Evolutionary conservation across 2,329 filamentous ascomycete species (phyloP).

Genomic region (Botrytis deweyae): DNA sequence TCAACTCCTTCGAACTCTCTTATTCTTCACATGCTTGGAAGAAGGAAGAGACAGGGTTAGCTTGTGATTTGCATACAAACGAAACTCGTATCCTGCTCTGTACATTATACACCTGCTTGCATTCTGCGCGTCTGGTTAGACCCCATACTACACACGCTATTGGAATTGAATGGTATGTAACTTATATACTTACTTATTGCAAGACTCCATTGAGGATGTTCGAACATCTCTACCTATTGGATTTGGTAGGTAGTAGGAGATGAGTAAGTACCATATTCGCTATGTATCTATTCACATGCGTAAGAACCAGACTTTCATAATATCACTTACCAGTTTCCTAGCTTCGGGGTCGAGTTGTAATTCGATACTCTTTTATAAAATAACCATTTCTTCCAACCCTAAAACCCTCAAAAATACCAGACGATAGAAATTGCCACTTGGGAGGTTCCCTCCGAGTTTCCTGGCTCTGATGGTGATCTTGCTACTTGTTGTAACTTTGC

Average conservation of each 20-base stretch:
- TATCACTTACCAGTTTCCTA: too few species aligned
- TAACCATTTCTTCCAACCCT: too few species aligned
- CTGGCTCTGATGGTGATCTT: too few species aligned
- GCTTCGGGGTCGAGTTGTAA: rapidly evolving
- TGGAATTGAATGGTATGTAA: neutral
- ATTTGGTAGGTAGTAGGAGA: neutral
- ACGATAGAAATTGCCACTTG: too few species aligned
- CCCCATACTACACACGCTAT: neutral
- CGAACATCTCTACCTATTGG: rapidly evolving
- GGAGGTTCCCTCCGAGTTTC: too few species aligned
- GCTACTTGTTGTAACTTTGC: too few species aligned
- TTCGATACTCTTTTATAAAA: neutral
- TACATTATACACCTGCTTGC: rapidly evolving
- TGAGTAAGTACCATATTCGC: neutral
- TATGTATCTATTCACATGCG: rapidly evolving
- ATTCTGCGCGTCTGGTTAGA: neutral
- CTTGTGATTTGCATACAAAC: too few species aligned
- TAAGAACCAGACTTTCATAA: too few species aligned
- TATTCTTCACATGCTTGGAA: too few species aligned
- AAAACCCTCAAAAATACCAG: too few species aligned
- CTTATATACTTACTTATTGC: neutral
- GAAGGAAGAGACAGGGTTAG: too few species aligned
- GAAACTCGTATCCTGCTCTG: neutral
- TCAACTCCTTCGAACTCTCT: too few species aligned
- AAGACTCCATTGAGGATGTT: rapidly evolving